Evolutionary conservation across 306 rosid species (phyloP).

Genomic region (Delonix regia): DNA sequence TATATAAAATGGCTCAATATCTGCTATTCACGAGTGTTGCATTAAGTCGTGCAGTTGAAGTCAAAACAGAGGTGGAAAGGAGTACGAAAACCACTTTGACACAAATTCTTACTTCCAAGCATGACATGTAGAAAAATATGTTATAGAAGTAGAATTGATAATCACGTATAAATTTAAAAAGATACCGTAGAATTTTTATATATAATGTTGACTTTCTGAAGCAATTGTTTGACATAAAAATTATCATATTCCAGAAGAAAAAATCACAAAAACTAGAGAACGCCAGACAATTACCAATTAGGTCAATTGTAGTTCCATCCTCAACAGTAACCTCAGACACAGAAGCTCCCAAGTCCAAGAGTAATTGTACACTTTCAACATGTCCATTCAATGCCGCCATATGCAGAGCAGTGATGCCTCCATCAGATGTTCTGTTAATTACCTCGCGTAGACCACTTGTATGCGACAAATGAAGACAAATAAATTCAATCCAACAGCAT

Average conservation of each 20-base stretch:
- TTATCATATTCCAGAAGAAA: too few species aligned
- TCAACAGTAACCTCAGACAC: slow-evolving; percentile 74
- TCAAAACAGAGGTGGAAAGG: not conserved
- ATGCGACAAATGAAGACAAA: slow-evolving; percentile 36
- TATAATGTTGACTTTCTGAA: slow-evolving; percentile 21
- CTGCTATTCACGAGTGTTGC: too few species aligned
- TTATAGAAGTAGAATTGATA: not conserved
- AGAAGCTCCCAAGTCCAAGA: slow-evolving; percentile 90
- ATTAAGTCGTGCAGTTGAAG: too few species aligned
- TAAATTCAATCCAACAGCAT: slow-evolving; percentile 33
- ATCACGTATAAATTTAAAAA: not conserved
- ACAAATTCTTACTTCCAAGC: not conserved
- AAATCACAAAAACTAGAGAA: slow-evolving; percentile 14
- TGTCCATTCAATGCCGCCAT: slow-evolving; percentile 97
- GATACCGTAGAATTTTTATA: not conserved
- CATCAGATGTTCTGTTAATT: slow-evolving; percentile 84
- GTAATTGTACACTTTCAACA: slow-evolving; percentile 80
- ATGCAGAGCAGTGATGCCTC: slow-evolving; percentile 96
- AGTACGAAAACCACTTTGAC: slow-evolving; percentile 1
- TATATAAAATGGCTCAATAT: too few species aligned
- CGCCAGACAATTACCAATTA: slow-evolving; percentile 65
- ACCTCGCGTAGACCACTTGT: slow-evolving; percentile 66
- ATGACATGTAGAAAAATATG: slow-evolving; percentile 4
- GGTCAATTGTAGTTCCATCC: slow-evolving; percentile 91
- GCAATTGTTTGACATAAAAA: slow-evolving; percentile 17